phyloP scores from a whole-genome alignment of 805 yeast genomes.

The Clavispora vitiphila region DNA sequence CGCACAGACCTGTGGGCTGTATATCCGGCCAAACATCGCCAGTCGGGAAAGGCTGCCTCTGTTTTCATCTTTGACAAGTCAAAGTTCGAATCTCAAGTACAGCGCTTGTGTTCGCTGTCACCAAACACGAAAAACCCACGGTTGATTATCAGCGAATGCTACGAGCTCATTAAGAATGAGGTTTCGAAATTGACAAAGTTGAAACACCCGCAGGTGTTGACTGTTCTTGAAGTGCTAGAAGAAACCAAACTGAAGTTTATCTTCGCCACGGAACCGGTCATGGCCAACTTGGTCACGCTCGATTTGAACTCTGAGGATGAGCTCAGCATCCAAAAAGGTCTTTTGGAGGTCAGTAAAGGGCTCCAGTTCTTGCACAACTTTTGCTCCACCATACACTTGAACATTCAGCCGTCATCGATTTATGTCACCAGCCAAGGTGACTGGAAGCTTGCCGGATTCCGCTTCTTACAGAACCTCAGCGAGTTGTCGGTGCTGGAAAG shows the following conservation, averaged over 20 bases:
- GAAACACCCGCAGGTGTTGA: slow-evolving; percentile 84
- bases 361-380: slow-evolving; percentile 76
- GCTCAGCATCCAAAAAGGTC: slow-evolving; percentile 72
- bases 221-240: slow-evolving; percentile 84
- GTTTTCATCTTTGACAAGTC: slow-evolving; percentile 86
- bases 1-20: slow-evolving; percentile 78
- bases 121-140: slow-evolving; percentile 41
- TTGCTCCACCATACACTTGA: slow-evolving; percentile 70
- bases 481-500: slow-evolving; percentile 44
- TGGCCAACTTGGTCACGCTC: slow-evolving; percentile 44
- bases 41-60: slow-evolving; percentile 59
- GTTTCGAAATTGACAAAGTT: slow-evolving; percentile 70
- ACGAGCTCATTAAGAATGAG: slow-evolving; percentile 61
- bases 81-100: slow-evolving; percentile 55
- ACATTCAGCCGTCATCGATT: slow-evolving; percentile 72
- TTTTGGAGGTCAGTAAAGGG: slow-evolving; percentile 72
- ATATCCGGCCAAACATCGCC: slow-evolving; percentile 73
- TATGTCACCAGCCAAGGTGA: slow-evolving; percentile 80
- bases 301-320: slow-evolving; percentile 50
- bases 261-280: slow-evolving; percentile 82
- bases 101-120: slow-evolving; percentile 27
- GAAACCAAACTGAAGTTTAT: slow-evolving; percentile 72
- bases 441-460: slow-evolving; percentile 86
- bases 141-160: slow-evolving; percentile 54
- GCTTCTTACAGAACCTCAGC: slow-evolving; percentile 42